Percentiles rank a stretch among this genome's conserved stretches.
Conservation (phyloP, 2,329 filamentous ascomycete genomes). For the Penicillium nordicum region DNA sequence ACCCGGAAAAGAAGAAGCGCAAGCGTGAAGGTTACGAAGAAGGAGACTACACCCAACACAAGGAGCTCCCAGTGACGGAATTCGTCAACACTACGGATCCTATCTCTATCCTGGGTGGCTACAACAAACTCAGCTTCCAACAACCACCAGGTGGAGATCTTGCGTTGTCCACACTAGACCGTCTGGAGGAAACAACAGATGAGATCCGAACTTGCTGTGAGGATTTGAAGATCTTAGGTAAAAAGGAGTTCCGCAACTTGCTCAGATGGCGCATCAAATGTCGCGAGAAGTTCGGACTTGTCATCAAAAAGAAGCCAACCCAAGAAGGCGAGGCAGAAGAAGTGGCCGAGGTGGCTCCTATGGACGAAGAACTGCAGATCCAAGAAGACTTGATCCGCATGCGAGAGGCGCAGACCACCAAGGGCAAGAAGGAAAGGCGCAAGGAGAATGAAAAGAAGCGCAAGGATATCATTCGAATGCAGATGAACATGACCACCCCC, state of each 20-base stretch:
- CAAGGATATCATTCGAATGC: conserved; percentile 91
- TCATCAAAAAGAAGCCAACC: conserved; percentile 64
- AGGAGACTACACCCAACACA: conserved; percentile 88
- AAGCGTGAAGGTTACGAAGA: conserved; percentile 98
- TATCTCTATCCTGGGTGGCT: conserved; percentile 81
- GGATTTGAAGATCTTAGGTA: conserved; percentile 84
- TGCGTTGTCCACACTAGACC: conserved; percentile 78
- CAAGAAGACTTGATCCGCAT: conserved; percentile 82
- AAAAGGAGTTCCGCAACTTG: conserved; percentile 89
- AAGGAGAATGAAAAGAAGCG: conserved; percentile 92
- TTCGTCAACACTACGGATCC: conserved; percentile 94
- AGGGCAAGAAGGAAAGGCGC: conserved; percentile 78
- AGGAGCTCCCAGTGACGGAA: conserved; percentile 81
- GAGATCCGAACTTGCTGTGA: conserved; percentile 76
- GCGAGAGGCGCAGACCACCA: conserved; percentile 71
- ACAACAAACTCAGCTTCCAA: conserved; percentile 80
- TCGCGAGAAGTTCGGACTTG: conserved; percentile 84
- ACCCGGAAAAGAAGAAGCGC: conserved; percentile 93
- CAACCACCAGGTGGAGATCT: conserved; percentile 79
- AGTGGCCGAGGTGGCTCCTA: conserved; percentile 76
- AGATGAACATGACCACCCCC: conserved; percentile 93
- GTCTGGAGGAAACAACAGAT: conserved; percentile 78
- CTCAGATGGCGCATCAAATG: conserved; percentile 87
- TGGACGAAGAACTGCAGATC: conserved; percentile 92
- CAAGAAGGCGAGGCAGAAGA: conserved; percentile 60